Conservation (phyloP, 2,329 filamentous ascomycete genomes). For the Pestalotiopsis sp. region DNA sequence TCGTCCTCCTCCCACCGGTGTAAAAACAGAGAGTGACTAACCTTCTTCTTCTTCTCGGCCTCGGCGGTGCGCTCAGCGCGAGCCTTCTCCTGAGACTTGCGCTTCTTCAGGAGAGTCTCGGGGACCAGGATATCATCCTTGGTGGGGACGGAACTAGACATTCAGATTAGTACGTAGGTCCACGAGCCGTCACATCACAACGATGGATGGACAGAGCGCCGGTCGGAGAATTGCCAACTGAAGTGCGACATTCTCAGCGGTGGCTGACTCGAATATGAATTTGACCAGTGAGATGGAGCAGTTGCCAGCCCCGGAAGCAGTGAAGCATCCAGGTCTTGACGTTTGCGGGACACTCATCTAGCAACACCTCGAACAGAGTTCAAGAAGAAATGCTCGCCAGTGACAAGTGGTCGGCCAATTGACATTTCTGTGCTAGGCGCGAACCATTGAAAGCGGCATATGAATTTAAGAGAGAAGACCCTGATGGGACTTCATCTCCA, state of each 20-base stretch:
- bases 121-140: constrained; percentile 95
- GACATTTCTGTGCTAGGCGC: constrained; percentile 30
- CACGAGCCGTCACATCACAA: constrained; percentile 43
- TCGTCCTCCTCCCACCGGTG: constrained; percentile 35
- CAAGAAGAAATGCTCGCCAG: constrained; percentile 47
- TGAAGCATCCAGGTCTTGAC: background rate
- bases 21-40: constrained; percentile 54
- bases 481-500: constrained; percentile 70
- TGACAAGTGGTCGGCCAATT: constrained; percentile 29
- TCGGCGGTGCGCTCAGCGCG: constrained; percentile 84
- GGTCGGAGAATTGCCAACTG: constrained; percentile 90
- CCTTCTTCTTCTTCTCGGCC: constrained; percentile 86
- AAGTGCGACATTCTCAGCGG: constrained; percentile 88
- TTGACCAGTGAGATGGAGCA: constrained; percentile 73
- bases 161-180: constrained; percentile 79
- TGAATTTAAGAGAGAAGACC: constrained; percentile 75
- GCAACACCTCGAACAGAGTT: constrained; percentile 70
- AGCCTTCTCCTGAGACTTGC: constrained; percentile 99
- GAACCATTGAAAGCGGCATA: constrained; percentile 56
- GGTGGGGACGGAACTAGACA: constrained; percentile 81
- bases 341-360: constrained; percentile 61
- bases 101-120: constrained; percentile 99
- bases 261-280: constrained; percentile 80
- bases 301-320: constrained; percentile 16
- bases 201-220: constrained; percentile 71